A percentile compares a stretch with the other conserved stretches of the same genome.
phyloP scores from a whole-genome alignment of 83 land plant species.

The Picea engelmannii region DNA sequence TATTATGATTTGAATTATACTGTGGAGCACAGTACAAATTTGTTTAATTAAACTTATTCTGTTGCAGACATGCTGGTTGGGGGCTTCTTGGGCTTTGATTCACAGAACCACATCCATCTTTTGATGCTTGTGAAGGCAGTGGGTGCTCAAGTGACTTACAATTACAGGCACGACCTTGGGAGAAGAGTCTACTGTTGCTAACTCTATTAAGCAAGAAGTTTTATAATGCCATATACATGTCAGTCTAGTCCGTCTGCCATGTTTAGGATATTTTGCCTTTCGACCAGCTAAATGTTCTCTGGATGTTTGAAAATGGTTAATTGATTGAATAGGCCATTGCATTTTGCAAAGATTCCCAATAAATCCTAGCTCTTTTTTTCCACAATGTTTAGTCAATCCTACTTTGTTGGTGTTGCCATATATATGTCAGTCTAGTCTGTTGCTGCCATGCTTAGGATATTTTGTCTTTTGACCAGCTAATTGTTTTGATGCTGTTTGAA shows the following conservation, averaged over 20 bases:
- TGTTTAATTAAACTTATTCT: constrained; percentile 55
- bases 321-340: too few relatives aligned
- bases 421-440: background rate
- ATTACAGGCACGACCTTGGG: constrained; percentile 16
- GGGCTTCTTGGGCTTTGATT: constrained; percentile 50
- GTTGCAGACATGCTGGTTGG: constrained; percentile 77
- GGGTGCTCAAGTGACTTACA: constrained; percentile 25
- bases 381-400: too few relatives aligned
- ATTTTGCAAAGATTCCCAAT: too few relatives aligned
- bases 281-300: background rate
- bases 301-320: background rate
- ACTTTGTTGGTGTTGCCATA: too few relatives aligned
- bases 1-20: constrained; percentile 37
- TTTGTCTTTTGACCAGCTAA: constrained; percentile 6
- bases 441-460: background rate
- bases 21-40: constrained; percentile 26
- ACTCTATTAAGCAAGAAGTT: constrained; percentile 7
- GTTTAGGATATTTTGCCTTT: constrained; percentile 9
- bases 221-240: background rate
- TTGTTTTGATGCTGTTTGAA: background rate
- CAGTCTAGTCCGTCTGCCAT: background rate
- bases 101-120: constrained; percentile 44
- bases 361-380: too few relatives aligned
- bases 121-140: constrained; percentile 44
- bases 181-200: constrained; percentile 5